Conservation (phyloP, 2,329 filamentous ascomycete genomes). For the Helicocarpus griseus region DNA sequence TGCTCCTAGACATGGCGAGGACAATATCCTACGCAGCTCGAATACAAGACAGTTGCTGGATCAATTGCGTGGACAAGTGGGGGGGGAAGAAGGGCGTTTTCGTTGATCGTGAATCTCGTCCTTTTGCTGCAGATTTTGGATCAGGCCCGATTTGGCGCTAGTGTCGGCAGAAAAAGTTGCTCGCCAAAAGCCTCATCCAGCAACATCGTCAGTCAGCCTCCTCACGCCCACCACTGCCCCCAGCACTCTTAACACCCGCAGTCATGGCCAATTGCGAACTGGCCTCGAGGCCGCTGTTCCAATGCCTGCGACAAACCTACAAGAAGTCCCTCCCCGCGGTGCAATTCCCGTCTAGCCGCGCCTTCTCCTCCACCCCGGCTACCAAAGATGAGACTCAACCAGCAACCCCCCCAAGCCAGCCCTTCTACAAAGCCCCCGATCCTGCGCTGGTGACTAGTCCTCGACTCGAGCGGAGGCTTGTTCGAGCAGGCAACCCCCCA, state of each 20-base stretch:
- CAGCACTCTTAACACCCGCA: constrained; percentile 8
- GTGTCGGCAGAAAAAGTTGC: constrained; percentile 11
- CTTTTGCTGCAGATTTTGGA: constrained; percentile 7
- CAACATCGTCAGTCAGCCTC: constrained; percentile 13
- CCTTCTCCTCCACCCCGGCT: constrained; percentile 40
- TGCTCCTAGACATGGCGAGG: constrained; percentile 27
- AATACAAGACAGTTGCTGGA: background rate
- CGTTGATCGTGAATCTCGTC: no score
- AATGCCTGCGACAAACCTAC: constrained; percentile 32
- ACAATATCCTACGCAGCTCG: background rate
- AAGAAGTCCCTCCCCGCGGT: constrained; percentile 22
- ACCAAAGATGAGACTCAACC: constrained; percentile 35
- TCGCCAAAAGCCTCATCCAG: constrained; percentile 11
- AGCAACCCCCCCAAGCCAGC: constrained; percentile 26
- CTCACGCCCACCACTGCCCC: constrained; percentile 10
- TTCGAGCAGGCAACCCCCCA: constrained; percentile 59
- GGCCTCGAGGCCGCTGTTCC: constrained; percentile 33
- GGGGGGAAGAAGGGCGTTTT: background rate
- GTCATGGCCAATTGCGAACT: constrained; percentile 34
- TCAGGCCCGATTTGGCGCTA: constrained; percentile 13
- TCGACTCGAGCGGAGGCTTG: constrained; percentile 56
- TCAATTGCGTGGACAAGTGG: background rate
- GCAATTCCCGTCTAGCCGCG: constrained; percentile 32
- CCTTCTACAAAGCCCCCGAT: constrained; percentile 42
- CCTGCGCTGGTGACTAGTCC: constrained; percentile 58